These are phyloP conservation scores for Metarhizium sp. DNA, from an alignment of 2,329 filamentous ascomycete genomes.

Conservation along the genomic window DNA sequence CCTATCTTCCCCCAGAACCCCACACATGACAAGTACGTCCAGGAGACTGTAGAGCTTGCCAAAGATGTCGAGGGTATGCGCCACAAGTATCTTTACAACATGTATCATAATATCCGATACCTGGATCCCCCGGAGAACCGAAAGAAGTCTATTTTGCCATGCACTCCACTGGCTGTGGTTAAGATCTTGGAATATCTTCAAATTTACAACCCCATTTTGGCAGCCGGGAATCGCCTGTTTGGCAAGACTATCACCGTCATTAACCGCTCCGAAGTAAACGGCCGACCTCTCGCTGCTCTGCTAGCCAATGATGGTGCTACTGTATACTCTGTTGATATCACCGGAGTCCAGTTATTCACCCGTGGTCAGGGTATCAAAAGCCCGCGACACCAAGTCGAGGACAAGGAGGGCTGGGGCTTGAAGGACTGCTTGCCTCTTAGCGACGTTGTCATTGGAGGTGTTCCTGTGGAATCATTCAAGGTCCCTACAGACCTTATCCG, in stretches of 20 bases:
- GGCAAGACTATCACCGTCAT: conserved; percentile 94
- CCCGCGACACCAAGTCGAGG: conserved; percentile 74
- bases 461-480: conserved; percentile 82
- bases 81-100: conserved; percentile 94
- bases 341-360: conserved; percentile 85
- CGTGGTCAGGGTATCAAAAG: conserved; percentile 81
- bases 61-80: conserved; percentile 96
- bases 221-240: conserved; percentile 85
- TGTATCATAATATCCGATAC: conserved; percentile 98
- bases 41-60: conserved; percentile 79
- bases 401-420: conserved; percentile 70
- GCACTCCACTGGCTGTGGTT: conserved; percentile 89
- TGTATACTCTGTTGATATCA: conserved; percentile 91
- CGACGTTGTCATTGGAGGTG: conserved; percentile 90
- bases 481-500: conserved; percentile 74
- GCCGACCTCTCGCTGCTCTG: conserved; percentile 81
- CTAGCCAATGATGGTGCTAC: conserved; percentile 93
- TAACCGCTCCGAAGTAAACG: conserved; percentile 93
- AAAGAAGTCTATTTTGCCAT: conserved; percentile 88
- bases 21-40: conserved; percentile 85
- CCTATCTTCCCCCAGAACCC: conserved; percentile 80
- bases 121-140: conserved; percentile 67
- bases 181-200: conserved; percentile 95
- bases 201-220: conserved; percentile 92
- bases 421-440: conserved; percentile 77